phyloP scores from a whole-genome alignment of 495 filamentous ascomycete genomes.

The Hypoxylon lenormandii region DNA sequence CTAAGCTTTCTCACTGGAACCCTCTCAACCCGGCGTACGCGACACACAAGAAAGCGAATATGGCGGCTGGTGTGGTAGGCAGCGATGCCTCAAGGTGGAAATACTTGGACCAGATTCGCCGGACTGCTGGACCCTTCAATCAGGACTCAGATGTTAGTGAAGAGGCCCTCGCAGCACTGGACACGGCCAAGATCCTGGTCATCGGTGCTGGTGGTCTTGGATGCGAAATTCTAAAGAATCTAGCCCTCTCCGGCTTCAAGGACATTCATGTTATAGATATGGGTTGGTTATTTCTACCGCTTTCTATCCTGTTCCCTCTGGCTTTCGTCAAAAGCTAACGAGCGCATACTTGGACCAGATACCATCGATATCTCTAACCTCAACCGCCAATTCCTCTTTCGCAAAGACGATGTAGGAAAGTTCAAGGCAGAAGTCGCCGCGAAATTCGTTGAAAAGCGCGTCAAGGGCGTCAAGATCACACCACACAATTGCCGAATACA shows the following conservation, averaged over 20 bases:
- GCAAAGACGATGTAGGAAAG: constrained; percentile 88
- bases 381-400: constrained; percentile 97
- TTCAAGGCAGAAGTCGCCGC: constrained; percentile 95
- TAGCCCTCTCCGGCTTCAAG: constrained; percentile 94
- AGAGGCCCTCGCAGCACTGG: constrained; percentile 69
- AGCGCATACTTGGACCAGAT: constrained; percentile 60
- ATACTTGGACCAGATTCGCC: constrained; percentile 82
- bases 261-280: constrained; percentile 99
- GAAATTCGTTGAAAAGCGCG: constrained; percentile 85
- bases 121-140: constrained; percentile 79
- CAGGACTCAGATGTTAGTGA: constrained; percentile 74
- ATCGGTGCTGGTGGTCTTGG: constrained; percentile 95
- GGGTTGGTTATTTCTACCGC: constrained; percentile 57
- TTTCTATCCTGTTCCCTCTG: neutral
- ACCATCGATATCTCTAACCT: constrained; percentile 99
- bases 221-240: constrained; percentile 96
- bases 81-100: constrained; percentile 61
- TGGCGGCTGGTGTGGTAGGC: constrained; percentile 22
- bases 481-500: constrained; percentile 95
- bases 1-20: neutral
- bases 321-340: constrained; percentile 19
- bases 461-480: constrained; percentile 90
- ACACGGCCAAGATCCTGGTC: constrained; percentile 75
- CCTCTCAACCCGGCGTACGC: neutral
- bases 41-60: constrained; percentile 9